Evolutionary conservation across 2,329 filamentous ascomycete species (phyloP).

Genomic region (Colletotrichum somersetense): DNA sequence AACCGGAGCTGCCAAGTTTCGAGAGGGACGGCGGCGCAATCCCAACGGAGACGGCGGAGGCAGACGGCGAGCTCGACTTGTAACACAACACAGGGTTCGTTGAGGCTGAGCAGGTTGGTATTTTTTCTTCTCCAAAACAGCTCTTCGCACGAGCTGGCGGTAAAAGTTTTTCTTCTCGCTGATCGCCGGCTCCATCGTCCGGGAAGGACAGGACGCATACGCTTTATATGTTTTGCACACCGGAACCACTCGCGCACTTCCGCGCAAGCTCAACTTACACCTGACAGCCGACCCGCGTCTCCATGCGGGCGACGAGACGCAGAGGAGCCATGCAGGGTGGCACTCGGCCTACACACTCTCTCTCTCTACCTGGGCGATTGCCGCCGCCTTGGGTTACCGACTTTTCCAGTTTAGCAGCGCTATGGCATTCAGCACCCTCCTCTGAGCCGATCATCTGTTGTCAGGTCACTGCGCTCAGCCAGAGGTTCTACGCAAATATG

Average conservation of each 20-base stretch:
- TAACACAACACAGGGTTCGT: constrained; percentile 17
- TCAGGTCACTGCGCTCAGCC: neutral
- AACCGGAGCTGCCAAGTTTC: constrained; percentile 39
- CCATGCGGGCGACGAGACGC: constrained; percentile 39
- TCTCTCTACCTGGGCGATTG: constrained; percentile 22
- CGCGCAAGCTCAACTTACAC: constrained; percentile 39
- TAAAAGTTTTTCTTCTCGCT: constrained; percentile 19
- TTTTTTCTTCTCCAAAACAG: neutral
- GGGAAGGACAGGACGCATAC: constrained; percentile 35
- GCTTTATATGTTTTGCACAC: constrained; percentile 39
- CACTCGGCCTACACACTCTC: constrained; percentile 33
- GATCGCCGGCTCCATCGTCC: constrained; percentile 30
- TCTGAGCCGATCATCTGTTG: neutral
- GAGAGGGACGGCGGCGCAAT: constrained; percentile 11
- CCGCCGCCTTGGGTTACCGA: constrained; percentile 11
- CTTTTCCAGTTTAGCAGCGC: constrained; percentile 16
- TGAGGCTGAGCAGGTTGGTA: constrained; percentile 19
- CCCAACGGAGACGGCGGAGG: neutral
- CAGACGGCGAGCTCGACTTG: constrained; percentile 11
- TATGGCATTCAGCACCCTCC: constrained; percentile 5
- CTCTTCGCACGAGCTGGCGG: constrained; percentile 21
- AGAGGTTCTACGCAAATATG: neutral
- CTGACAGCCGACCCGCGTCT: constrained; percentile 37
- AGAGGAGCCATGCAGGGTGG: constrained; percentile 40
- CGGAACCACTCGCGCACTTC: constrained; percentile 33